Evolutionary conservation across 805 yeast genomes (phyloP), one percentile per base, ranked within the genome.

Genomic region (Spathaspora passalidarum): DNA sequence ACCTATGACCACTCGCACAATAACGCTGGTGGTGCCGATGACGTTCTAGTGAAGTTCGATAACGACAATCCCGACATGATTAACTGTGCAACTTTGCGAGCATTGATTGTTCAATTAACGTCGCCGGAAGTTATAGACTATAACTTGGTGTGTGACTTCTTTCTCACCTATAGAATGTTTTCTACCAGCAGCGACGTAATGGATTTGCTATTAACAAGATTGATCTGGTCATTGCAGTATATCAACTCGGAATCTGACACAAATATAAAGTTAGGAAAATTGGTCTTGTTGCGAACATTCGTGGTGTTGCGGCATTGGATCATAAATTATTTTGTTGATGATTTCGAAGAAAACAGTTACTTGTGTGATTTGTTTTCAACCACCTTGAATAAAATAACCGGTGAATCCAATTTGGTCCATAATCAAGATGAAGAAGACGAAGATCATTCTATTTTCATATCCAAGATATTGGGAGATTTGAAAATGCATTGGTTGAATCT

Each of bases 261-360:
- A 20, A 57, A 61, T 20, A 49, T 52, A 7, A 59, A 73, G 49
- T 58, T 76, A 2, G 96, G 95, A 1, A 78, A 82, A 48, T 70
- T 86, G 38, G 83, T 85, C 1, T 69, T 88, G 10, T 76, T 91
- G 32, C 75, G 98, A 56, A 84, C 96, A 0, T 92, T 91, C 68
- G 96, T 88, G 21, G 82, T 86, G 22, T 55, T 94, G 37, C 79
- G 97, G 57, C 96, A 88, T 67, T 92, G 98, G 96, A 62, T 92
- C 16, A 65, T 88, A 48, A 92, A 91, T 63, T 91, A 88, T 62
- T 94, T 89, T 56, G 75, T 81, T 36, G 92, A 88, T 59, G 98
- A 94, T 63, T 94, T 72, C 49, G 65, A 62, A 41, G 42, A 59
- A 13, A 62, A 70, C 51, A 45, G 46, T 4, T 45, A 50, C 23